Conservation (phyloP, 2,329 filamentous ascomycete genomes). For the Xylaria sp. region DNA sequence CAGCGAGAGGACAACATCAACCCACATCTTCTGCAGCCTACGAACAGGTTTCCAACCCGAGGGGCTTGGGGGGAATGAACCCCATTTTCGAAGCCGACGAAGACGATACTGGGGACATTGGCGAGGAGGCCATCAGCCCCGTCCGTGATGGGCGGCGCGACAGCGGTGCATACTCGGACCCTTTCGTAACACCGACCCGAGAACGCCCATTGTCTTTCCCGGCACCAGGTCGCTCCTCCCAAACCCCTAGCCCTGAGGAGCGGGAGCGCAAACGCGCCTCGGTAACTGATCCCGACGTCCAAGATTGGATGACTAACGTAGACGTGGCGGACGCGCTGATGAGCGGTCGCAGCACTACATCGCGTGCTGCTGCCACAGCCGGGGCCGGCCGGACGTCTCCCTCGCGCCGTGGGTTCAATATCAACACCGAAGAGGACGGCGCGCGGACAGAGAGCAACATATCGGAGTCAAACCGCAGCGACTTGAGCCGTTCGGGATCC, state of each 20-base stretch:
- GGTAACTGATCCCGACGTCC: constrained; percentile 62
- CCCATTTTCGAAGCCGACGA: constrained; percentile 70
- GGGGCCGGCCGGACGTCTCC: constrained; percentile 33
- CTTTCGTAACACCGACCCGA: constrained; percentile 60
- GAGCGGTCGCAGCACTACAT: constrained; percentile 56
- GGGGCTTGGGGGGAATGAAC: constrained; percentile 60
- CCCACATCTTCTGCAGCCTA: constrained; percentile 48
- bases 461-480: constrained; percentile 64
- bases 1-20: constrained; percentile 54
- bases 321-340: constrained; percentile 66
- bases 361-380: constrained; percentile 39
- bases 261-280: constrained; percentile 45
- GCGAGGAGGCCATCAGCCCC: constrained; percentile 47
- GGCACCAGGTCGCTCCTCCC: constrained; percentile 51
- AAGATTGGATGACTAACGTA: constrained; percentile 68
- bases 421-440: constrained; percentile 56
- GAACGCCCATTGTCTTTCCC: constrained; percentile 45
- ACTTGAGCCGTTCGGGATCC: constrained; percentile 52
- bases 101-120: constrained; percentile 55
- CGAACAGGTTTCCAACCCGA: constrained; percentile 45
- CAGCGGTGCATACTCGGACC: constrained; percentile 55
- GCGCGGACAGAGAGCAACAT: constrained; percentile 67
- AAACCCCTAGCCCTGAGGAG: constrained; percentile 57
- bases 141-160: constrained; percentile 38
- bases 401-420: constrained; percentile 32